Percentiles rank a stretch among this genome's conserved stretches.
Evolutionary conservation across 441 rosid species (phyloP).

Genomic region (Gossypium gossypioides): DNA sequence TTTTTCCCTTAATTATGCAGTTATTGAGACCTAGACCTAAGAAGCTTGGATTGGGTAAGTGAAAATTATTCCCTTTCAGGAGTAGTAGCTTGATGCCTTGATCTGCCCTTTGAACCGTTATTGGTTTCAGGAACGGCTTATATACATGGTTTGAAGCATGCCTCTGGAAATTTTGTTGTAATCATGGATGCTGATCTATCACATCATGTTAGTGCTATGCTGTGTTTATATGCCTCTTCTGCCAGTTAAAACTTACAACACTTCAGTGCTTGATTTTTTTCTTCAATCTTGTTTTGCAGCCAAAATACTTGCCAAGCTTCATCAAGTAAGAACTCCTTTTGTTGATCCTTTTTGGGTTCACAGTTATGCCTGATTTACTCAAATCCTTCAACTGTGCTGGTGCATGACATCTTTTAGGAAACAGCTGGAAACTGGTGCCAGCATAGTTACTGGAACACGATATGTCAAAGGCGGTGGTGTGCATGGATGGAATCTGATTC

Average conservation of each 20-base stretch:
- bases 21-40: slow-evolving; percentile 71
- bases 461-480: slow-evolving; percentile 87
- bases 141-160: slow-evolving; percentile 82
- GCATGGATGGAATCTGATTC: slow-evolving; percentile 96
- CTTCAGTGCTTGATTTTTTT: neutral
- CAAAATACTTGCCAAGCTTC: slow-evolving; percentile 83
- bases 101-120: slow-evolving; percentile 13
- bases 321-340: slow-evolving; percentile 51
- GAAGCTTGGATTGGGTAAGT: slow-evolving; percentile 92
- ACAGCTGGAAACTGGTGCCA: slow-evolving; percentile 81
- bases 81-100: neutral
- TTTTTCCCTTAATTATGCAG: slow-evolving; percentile 31
- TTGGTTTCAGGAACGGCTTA: slow-evolving; percentile 76
- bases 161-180: slow-evolving; percentile 78
- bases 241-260: neutral
- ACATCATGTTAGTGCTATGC: slow-evolving; percentile 65
- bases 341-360: slow-evolving; percentile 3
- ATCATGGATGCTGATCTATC: slow-evolving; percentile 99
- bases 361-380: neutral
- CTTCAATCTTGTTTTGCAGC: slow-evolving; percentile 48
- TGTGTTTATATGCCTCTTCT: neutral
- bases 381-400: slow-evolving; percentile 11
- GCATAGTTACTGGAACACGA: slow-evolving; percentile 88
- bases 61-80: neutral
- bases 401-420: slow-evolving; percentile 38